phyloP scores from a whole-genome alignment of 495 filamentous ascomycete genomes.

The Thozetella sp. region DNA sequence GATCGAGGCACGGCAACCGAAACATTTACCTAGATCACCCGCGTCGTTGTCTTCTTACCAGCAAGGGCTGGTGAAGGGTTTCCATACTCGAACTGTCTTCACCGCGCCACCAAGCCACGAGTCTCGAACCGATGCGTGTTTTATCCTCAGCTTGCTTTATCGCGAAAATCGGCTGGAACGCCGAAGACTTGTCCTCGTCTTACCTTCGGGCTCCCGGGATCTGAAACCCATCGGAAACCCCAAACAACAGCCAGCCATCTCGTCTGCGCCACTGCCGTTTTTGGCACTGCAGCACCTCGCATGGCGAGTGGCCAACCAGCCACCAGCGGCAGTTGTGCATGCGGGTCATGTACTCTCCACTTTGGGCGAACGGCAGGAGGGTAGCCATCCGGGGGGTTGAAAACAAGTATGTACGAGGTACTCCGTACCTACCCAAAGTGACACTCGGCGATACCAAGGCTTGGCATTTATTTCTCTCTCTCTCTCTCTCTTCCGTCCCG shows the following conservation, averaged over 20 bases:
- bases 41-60: too few relatives aligned
- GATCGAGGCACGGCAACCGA: too few relatives aligned
- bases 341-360: background rate
- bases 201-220: background rate
- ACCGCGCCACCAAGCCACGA: background rate
- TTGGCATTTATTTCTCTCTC: background rate
- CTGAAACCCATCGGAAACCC: constrained; percentile 1
- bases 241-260: background rate
- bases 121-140: background rate
- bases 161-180: background rate
- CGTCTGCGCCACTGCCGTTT: background rate
- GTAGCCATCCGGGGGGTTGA: too few relatives aligned
- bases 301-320: background rate
- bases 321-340: background rate
- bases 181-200: background rate
- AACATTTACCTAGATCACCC: too few relatives aligned
- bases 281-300: background rate
- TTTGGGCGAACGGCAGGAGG: too few relatives aligned
- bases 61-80: too few relatives aligned
- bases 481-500: background rate
- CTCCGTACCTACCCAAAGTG: too few relatives aligned
- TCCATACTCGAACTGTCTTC: too few relatives aligned
- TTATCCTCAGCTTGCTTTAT: background rate
- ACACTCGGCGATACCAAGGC: background rate
- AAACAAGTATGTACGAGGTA: too few relatives aligned